These are phyloP conservation scores for Talaromyces funiculosus DNA, from an alignment of 2,329 filamentous ascomycete species.

Conservation along the genomic window DNA sequence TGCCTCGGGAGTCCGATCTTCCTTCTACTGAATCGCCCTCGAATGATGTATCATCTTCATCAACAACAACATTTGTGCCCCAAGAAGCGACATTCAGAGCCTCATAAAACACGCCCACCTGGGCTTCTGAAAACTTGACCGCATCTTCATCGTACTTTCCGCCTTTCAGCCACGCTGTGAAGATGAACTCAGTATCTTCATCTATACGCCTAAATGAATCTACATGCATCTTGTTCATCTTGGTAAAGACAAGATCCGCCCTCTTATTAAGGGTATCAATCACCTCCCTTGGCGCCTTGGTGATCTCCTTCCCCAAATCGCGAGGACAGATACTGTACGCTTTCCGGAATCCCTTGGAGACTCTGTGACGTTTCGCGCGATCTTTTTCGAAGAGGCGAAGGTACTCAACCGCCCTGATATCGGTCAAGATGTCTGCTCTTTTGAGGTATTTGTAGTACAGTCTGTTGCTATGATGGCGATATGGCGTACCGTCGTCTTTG, in stretches of 20 bases:
- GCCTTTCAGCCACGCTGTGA: not conserved
- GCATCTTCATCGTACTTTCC: not conserved
- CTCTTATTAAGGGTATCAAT: not conserved
- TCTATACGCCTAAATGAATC: not conserved
- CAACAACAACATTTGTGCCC: not conserved
- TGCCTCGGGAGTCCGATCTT: not conserved
- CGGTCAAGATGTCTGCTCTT: not conserved
- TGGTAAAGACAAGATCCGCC: not conserved
- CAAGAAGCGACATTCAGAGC: not conserved
- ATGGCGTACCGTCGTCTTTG: not conserved
- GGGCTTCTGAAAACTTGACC: not conserved
- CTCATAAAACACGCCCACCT: not conserved
- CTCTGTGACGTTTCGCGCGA: not conserved
- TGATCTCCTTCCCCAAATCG: not conserved
- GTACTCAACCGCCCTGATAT: not conserved
- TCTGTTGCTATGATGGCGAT: not conserved
- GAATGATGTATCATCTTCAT: not conserved
- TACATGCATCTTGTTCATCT: not conserved
- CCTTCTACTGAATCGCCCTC: not conserved
- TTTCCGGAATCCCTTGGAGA: not conserved
- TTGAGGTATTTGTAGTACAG: not conserved
- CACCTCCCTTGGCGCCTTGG: not conserved
- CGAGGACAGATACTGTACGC: not conserved
- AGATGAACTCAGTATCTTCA: not conserved
- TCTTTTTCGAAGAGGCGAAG: not conserved